Evolutionary conservation across 352 stramenopile genomes (phyloP), one percentile per base, ranked within the genome.

Genomic region (Phytophthora pseudosyringae): DNA sequence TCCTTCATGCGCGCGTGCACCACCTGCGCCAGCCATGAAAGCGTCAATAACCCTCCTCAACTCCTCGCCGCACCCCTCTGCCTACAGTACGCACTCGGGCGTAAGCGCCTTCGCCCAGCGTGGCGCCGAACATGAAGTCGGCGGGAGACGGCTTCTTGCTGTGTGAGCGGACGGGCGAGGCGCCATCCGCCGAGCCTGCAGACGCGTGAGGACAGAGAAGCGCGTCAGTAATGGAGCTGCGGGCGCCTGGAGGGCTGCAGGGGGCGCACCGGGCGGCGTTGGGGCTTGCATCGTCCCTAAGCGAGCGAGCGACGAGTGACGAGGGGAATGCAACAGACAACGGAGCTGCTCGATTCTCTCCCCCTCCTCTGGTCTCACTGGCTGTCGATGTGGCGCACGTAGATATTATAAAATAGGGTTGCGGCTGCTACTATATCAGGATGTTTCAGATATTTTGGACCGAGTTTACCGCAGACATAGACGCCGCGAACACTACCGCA

Each of bases 1-100:
- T 93, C 83, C 54, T 97, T 97, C 81, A 95, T 94, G n/a, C 88
- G 86, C 39, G 89, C 86, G 45, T 97, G 89, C 44, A 96, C 88
- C 10, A 95, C 89, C 64, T 90, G 35, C 3, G 35, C 12, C 11
- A 57, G 12, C 10, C 29, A 36, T 11, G 32, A 40, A 18, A 33
- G 26, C 29, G 15, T 62, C 15, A 63, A 36, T 33, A 31, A 59
- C 39, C 25, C 5, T 2, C 16, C n/a, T 15, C 43, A 9, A 9
- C 29, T 26, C 13, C n/a, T 49, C 13, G 25, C 5, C 6, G 31
- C 8, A 43, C 1, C 18, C 9, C n/a, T 13, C 12, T 15, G 32
- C 32, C 35, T 18, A 59, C 28, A 50, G 16, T 40, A 83, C 80
- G 28, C 25, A 91, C 83, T 49, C 86, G 82, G 41, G 90, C 90